Conservation (phyloP, 345 rosid genomes). For the Laguncularia racemosa region DNA sequence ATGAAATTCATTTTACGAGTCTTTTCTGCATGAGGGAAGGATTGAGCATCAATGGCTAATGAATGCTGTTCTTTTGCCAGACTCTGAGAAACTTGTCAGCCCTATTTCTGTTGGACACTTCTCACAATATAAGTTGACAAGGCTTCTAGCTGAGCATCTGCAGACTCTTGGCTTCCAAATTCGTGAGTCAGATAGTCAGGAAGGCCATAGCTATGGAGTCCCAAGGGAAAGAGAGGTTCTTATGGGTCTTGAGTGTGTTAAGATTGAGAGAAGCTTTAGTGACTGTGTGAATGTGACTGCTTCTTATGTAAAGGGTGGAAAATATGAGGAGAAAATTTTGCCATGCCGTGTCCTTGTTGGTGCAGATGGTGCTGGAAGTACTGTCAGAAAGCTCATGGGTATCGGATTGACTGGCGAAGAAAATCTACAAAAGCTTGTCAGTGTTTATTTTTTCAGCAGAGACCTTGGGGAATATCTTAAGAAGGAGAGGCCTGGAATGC, state of each 20-base stretch:
- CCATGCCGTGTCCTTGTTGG: conserved; percentile 63
- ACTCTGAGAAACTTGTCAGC: conserved; percentile 74
- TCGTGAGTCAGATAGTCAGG: conserved; percentile 19
- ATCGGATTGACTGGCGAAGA: conserved; percentile 64
- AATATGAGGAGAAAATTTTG: conserved; percentile 36
- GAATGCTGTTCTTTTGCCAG: conserved; percentile 29
- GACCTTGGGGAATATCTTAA: conserved; percentile 68
- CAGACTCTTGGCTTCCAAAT: conserved; percentile 43
- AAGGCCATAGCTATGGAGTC: conserved; percentile 19
- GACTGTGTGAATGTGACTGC: conserved; percentile 45
- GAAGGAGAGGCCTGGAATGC: conserved; percentile 74
- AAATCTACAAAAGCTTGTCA: conserved; percentile 81
- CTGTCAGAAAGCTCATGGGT: conserved; percentile 53
- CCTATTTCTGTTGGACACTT: conserved; percentile 90
- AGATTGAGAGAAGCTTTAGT: conserved; percentile 36
- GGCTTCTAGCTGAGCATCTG: conserved; percentile 63
- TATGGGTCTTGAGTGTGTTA: conserved; percentile 79
- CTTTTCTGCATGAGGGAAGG: neutral
- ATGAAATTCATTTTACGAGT: neutral
- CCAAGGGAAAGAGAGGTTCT: conserved; percentile 40
- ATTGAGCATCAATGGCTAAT: neutral
- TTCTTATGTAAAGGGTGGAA: conserved; percentile 45
- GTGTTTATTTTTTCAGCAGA: conserved; percentile 81
- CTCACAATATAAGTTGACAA: conserved; percentile 71
- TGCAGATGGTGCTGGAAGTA: conserved; percentile 89